Conservation (phyloP, 2,329 filamentous ascomycete genomes). For the Penicillium expansum region DNA sequence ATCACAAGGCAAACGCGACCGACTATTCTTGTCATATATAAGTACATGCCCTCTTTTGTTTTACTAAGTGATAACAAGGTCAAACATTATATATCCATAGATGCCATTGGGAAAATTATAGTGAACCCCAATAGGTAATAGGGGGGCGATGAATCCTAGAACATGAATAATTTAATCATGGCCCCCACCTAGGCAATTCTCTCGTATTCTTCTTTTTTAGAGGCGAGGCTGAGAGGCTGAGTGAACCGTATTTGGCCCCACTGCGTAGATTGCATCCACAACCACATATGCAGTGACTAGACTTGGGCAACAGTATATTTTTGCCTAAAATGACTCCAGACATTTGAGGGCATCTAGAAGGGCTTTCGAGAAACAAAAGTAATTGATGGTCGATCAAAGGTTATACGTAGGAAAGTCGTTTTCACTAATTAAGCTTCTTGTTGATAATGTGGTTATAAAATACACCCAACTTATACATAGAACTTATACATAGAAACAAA, state of each 20-base stretch:
- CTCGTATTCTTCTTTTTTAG: too few species aligned
- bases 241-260: background rate
- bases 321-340: background rate
- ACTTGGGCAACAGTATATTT: background rate
- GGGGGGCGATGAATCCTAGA: background rate
- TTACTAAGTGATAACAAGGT: background rate
- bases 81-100: background rate
- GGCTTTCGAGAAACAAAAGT: too few species aligned
- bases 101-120: too few species aligned
- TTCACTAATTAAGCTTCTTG: too few species aligned
- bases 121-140: background rate
- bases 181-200: background rate
- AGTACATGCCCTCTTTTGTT: background rate
- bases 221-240: background rate
- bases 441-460: too few species aligned
- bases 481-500: background rate
- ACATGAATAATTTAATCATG: background rate
- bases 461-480: too few species aligned
- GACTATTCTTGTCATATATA: too few species aligned
- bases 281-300: background rate
- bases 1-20: too few species aligned
- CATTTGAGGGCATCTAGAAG: background rate
- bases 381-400: too few species aligned
- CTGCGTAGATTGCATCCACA: background rate
- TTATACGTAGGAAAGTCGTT: too few species aligned